Percentiles rank a stretch among this genome's conserved stretches.
Evolutionary conservation across 306 rosid species (phyloP).

Genomic region (Albizia julibrissin): DNA sequence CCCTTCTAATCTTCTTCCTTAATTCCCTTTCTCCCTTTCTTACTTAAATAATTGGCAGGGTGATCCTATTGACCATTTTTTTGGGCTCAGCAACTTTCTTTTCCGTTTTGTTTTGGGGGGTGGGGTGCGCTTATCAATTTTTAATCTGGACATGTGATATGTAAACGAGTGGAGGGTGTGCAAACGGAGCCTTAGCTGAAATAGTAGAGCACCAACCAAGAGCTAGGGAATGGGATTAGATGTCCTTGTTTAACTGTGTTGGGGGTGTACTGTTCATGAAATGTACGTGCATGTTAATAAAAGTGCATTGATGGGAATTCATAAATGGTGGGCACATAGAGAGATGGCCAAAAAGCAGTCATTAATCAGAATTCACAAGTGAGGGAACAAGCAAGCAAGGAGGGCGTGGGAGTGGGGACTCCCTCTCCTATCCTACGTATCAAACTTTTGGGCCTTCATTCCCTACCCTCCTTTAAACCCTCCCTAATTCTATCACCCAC

Average conservation of each 20-base stretch:
- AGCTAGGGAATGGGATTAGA: neutral
- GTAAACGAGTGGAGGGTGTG: neutral
- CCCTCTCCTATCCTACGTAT: slow-evolving; percentile 29
- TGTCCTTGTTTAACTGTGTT: slow-evolving; percentile 22
- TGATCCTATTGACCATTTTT: too few relatives aligned
- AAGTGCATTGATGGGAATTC: slow-evolving; percentile 32
- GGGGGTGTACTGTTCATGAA: slow-evolving; percentile 10
- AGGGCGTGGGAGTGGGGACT: slow-evolving; percentile 39
- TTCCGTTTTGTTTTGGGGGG: too few relatives aligned
- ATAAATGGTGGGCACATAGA: slow-evolving; percentile 1
- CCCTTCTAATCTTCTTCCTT: too few relatives aligned
- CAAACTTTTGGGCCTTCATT: slow-evolving; percentile 33
- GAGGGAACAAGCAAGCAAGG: slow-evolving; percentile 42
- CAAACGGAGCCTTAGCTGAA: slow-evolving; percentile 6
- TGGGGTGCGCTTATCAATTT: neutral
- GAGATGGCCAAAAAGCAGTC: slow-evolving; percentile 34
- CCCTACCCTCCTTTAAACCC: slow-evolving; percentile 26
- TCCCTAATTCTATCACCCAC: slow-evolving; percentile 46
- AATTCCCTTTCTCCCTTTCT: too few relatives aligned
- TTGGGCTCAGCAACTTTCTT: neutral
- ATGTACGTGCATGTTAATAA: neutral
- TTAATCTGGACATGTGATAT: neutral
- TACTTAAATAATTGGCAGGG: too few relatives aligned
- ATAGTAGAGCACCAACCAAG: neutral
- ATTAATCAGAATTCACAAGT: slow-evolving; percentile 31